Conservation (phyloP, 257 asterid species). For the Gynochthodes officinalis region DNA sequence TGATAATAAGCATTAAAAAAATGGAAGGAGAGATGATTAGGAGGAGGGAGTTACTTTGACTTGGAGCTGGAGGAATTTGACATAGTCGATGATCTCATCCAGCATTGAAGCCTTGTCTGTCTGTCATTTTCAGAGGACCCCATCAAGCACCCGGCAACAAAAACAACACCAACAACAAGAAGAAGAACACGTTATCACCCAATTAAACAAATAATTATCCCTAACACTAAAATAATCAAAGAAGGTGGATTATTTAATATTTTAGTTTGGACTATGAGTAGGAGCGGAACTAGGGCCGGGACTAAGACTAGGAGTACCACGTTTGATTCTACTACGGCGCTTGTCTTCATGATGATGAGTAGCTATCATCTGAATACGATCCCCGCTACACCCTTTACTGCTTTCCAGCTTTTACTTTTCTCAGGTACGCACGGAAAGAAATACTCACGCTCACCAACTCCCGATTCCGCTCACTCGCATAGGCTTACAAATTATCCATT, state of each 20-base stretch:
- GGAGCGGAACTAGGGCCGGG: too few relatives aligned
- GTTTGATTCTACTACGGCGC: too few relatives aligned
- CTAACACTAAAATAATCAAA: background rate
- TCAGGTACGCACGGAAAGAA: conserved; percentile 25
- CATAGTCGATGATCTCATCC: conserved; percentile 96
- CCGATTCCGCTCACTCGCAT: too few relatives aligned
- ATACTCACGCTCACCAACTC: too few relatives aligned
- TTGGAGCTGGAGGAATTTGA: conserved; percentile 95
- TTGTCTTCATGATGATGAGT: conserved; percentile 6
- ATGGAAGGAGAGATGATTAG: conserved; percentile 19
- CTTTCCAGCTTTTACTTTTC: conserved; percentile 16
- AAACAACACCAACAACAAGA: conserved; percentile 2
- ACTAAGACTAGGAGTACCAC: too few relatives aligned
- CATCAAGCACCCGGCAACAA: conserved; percentile 17
- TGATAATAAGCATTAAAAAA: background rate
- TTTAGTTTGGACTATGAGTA: background rate
- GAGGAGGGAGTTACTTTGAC: conserved; percentile 65
- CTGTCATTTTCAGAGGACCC: conserved; percentile 57
- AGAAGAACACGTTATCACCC: conserved; percentile 7
- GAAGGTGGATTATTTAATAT: background rate
- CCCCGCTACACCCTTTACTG: conserved; percentile 7
- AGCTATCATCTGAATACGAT: conserved; percentile 18
- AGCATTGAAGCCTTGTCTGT: conserved; percentile 96
- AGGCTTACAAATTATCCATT: too few relatives aligned
- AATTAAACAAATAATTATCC: background rate